Base-by-base conservation (phyloP, 169 alveolate species). In the Eimeria tenella region DNA sequence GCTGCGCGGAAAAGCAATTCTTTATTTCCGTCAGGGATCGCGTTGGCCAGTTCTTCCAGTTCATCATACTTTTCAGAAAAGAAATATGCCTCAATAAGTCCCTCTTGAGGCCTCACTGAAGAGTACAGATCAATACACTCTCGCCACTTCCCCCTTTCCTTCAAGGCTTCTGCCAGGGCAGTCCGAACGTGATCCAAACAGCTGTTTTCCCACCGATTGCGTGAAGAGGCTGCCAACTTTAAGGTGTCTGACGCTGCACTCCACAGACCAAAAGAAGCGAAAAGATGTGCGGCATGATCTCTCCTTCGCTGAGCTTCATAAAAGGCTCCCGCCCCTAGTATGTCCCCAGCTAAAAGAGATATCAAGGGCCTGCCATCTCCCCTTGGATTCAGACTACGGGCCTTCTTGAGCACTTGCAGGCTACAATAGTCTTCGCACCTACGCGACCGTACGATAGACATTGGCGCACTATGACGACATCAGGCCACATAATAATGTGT, bases 361-460 rank as follows among this genome's bases (percentile, higher is more conserved):
- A 84, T 58, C 25, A 84, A 42, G 4, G 91, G 91, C 70, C 91
- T 84, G 63, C 91, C 91, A 15, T 84, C 79, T 31, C 81, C 91
- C 53, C 81, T 58, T 42, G 75, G 73, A 17, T 62, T 56, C 31
- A 84, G 79, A 52, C 68, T 79, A 62, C 91, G 91, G 62, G 91
- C 91, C 23, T 62, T 75, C 79, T 62, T 84, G 79, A 84, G 91
- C 81, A 84, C 81, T 77, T 84, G 91, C 81, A 84, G 8, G 21
- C 91, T 42, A 60, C 91, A 84, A 60, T 84, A 84, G 63, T 84
- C 91, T 49, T 84, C 91, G 53, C 91, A 84, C 70, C 91, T 84
- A 60, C 21, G 60, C 21, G 8, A 0, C 52, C 91, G 23, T 77
- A 84, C 25, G 25, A 62, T 31, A 50, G 58, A 31, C 42, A 31